Base-by-base conservation (phyloP, 345 rosid genomes). In the Microcos paniculata region DNA sequence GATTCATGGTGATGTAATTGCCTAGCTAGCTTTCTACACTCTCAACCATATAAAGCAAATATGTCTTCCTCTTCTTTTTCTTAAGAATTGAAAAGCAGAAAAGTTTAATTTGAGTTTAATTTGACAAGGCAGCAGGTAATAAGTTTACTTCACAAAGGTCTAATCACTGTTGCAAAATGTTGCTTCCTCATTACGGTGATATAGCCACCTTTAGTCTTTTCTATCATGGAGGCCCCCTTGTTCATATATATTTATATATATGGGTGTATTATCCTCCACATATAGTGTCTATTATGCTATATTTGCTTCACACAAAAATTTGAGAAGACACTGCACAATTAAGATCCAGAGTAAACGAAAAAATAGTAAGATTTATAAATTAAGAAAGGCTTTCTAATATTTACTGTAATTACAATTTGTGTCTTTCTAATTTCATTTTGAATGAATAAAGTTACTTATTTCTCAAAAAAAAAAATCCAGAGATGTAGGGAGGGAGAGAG, bases 131-230 rank as follows among this genome's bases (percentile, higher is more conserved):
- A 46, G 82, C 66, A 38, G 82, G 70, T 84, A 33, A 69, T 38
- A 40, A 73, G 87, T 74, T 76, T 42, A 24, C 76, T 67, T 79
- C 84, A 74, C 46, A 15, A 6, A 70, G 21, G 84, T 84, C 82
- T 19, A 64, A 81, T 76, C 84, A 68, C n/a, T 46, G 23, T 26
- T 11, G 16, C 19, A 51, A n/a, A n/a, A 70, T 70, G 28, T 19
- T 61, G 49, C 7, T 16, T 58, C 48, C 2, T 71, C 26, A 52
- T 38, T 21, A 33, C 35, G 74, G 49, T 9, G 4, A 52, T 70
- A 19, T 42, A 40, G 67, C n/a, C 65, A 9, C n/a, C 23, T 53
- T 72, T 62, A 62, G 62, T 72, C 56, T 63, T 63, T 55, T 42
- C 52, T 58, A 24, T 58, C 53, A 57, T 55, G 46, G 53, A 72